Evolutionary conservation across 1,284 basidiomycete genomes (phyloP), one percentile per base, ranked within the genome.

Genomic region (Neotropicomus parvogracilis): DNA sequence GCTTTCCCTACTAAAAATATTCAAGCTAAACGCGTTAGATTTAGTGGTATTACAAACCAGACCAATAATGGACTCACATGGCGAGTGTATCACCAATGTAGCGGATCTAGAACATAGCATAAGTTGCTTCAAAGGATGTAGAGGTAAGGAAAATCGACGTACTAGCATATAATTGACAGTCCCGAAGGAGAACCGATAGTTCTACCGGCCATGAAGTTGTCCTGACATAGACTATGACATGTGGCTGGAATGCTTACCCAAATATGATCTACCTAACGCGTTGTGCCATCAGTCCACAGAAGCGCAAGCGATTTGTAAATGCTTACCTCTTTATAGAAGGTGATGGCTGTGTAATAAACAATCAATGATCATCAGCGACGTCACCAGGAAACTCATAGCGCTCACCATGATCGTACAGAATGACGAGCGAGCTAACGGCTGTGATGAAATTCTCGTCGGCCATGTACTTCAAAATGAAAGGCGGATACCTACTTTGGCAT

Each of bases 71-170:
- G 27, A 51, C 58, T 58, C n/a, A 59, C 58, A 58, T 47, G 9
- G 42, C 51, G 17, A 63, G 16, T 8, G 27, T 36, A 39, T 63
- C 50, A 19, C 60, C 48, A 3, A 59, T 21, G 28, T 63, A 63
- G 8, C 60, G 59, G 14, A 63, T 54, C 58, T 59, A 11, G 14
- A 41, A n/a, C 6, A 24, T 26, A n/a, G 8, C 6, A 9, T 34
- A 5, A 4, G 24, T 35, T 17, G 11, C 6, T 2, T 11, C 16
- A 3, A 26, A 28, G 1, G 8, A 7, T 19, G 17, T 6, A 9
- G 14, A n/a, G 8, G 12, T 17, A 31, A 40, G 16, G 8, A 1
- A 8, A 6, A 33, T 31, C 6, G 16, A 44, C 47, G 11, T 44
- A 58, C 57, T 19, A 60, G 10, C 2, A 48, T 20, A 35, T 58